phyloP scores from a whole-genome alignment of 805 yeast genomes.

The Torulaspora microellipsoides region DNA sequence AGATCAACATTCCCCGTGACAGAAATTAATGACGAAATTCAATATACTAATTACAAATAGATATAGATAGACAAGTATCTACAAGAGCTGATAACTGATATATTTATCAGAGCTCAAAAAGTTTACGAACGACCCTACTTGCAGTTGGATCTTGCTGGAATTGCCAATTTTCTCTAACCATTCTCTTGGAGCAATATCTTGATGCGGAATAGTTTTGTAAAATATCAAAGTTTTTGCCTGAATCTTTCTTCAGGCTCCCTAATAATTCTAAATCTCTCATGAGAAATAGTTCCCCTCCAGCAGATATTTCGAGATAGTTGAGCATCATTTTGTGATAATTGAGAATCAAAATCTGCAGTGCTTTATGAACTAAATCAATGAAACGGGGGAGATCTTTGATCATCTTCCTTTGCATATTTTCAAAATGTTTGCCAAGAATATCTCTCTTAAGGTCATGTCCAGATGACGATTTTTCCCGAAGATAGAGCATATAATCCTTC shows the following conservation, averaged over 20 bases:
- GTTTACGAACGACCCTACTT: constrained; percentile 24
- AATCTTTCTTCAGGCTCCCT: constrained; percentile 12
- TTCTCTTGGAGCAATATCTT: constrained; percentile 28
- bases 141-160: constrained; percentile 19
- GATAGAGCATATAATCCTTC: constrained; percentile 33
- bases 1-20: constrained; percentile 2
- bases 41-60: background rate
- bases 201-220: constrained; percentile 33
- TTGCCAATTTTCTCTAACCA: constrained; percentile 31
- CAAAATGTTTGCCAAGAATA: constrained; percentile 29
- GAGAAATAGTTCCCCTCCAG: constrained; percentile 31
- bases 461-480: constrained; percentile 21
- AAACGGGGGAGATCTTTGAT: constrained; percentile 32
- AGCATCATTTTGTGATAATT: constrained; percentile 22
- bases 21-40: too few species aligned
- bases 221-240: constrained; percentile 37
- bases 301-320: constrained; percentile 31
- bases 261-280: constrained; percentile 25
- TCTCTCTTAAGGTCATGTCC: constrained; percentile 27
- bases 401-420: constrained; percentile 27
- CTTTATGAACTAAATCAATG: constrained; percentile 11
- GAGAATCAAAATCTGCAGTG: constrained; percentile 17
- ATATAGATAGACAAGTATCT: background rate
- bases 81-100: too few species aligned
- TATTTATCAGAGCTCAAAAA: constrained; percentile 24